Percentiles rank a stretch among this genome's conserved stretches.
These are phyloP conservation scores for Saccharum spontaneum DNA, from an alignment of 176 grass and related monocot species.

Conservation along the genomic window DNA sequence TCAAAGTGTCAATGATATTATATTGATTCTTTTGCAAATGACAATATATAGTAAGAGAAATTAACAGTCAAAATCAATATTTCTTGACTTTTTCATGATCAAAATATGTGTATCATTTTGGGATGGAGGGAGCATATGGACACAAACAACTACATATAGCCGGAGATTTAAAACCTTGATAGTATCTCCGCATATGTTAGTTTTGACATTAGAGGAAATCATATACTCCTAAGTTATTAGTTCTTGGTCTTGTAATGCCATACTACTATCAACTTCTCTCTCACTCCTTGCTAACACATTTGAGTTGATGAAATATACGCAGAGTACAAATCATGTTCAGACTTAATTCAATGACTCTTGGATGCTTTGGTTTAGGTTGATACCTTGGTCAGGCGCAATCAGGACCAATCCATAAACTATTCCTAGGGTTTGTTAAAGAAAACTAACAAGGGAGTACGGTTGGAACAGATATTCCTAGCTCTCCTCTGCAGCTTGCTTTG, in stretches of 20 bases:
- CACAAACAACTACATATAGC: background rate
- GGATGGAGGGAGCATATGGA: background rate
- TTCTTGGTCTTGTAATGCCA: background rate
- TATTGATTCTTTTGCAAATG: too few species aligned
- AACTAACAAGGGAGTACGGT: constrained; percentile 24
- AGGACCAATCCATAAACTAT: constrained; percentile 40
- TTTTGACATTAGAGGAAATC: background rate
- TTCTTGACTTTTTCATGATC: too few species aligned
- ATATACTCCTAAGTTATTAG: background rate
- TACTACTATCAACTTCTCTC: background rate
- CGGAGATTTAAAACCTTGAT: too few species aligned
- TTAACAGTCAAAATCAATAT: too few species aligned
- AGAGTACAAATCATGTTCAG: background rate
- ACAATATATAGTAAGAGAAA: too few species aligned
- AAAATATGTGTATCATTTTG: too few species aligned
- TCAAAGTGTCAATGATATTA: too few species aligned
- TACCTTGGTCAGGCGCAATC: constrained; percentile 17
- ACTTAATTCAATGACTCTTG: background rate
- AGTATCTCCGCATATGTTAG: background rate
- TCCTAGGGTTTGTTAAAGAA: constrained; percentile 53
- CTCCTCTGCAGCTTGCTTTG: constrained; percentile 34
- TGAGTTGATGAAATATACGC: background rate
- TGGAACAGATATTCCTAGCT: constrained; percentile 41
- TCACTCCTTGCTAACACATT: background rate
- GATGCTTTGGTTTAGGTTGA: constrained; percentile 33